Percentiles rank a stretch among this genome's conserved stretches.
Evolutionary conservation across 768 basidiomycete genomes (phyloP).

Genomic region (Amanita exitialis): DNA sequence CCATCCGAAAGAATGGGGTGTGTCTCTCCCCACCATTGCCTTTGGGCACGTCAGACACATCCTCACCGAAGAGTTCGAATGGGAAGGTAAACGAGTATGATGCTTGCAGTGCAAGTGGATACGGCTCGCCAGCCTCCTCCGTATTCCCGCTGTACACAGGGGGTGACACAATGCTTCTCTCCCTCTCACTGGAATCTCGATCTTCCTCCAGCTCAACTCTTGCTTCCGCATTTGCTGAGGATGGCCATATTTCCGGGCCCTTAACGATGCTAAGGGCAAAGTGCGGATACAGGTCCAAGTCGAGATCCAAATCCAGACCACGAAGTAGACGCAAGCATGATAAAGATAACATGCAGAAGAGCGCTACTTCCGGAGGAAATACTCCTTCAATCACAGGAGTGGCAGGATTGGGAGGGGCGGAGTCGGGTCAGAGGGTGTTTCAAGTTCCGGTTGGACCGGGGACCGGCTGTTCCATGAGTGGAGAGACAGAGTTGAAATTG

Average conservation of each 20-base stretch:
- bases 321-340: neutral
- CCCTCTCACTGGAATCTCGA: neutral
- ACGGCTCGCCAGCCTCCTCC: neutral
- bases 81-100: neutral
- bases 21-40: neutral
- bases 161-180: neutral
- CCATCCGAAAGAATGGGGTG: conserved; percentile 4
- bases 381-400: neutral
- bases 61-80: neutral
- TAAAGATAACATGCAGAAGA: neutral
- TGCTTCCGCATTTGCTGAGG: neutral
- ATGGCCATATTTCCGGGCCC: neutral
- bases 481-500: conserved; percentile 51
- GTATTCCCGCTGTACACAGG: neutral
- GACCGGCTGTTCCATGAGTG: conserved; percentile 45
- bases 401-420: neutral
- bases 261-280: neutral
- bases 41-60: neutral
- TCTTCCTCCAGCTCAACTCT: neutral
- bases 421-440: neutral
- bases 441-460: conserved; percentile 10
- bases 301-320: neutral
- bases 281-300: neutral
- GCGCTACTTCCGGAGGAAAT: no score
- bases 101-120: neutral